Evolutionary conservation across 2,329 filamentous ascomycete species (phyloP), one percentile per base, ranked within the genome.

Genomic region (Lecanoromycetidae sp.): DNA sequence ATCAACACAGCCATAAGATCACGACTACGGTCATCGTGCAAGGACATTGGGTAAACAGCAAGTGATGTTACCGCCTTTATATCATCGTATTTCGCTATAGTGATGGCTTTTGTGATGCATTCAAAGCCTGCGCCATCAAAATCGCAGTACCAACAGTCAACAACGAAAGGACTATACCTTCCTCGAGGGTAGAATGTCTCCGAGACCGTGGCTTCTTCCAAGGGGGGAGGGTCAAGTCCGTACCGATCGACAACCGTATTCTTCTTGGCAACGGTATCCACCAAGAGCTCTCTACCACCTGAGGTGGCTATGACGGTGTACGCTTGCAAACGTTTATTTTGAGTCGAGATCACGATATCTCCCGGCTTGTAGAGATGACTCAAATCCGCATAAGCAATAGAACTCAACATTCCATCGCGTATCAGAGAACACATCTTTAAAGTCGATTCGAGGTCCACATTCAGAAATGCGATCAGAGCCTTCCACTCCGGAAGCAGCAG

Each of bases 361-460:
- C 60, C 59, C 0, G 57, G 58, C 15, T 53, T 54, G 44, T 59
- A 63, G 8, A 62, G 37, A 25, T 57, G 51, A 57, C 59, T 60
- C 0, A 62, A n/a, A 42, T 63, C 58, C 29, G 27, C 40, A 34
- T n/a, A 44, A 9, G 40, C 40, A 2, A 44, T 29, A 10, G 25
- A 22, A 10, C 33, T 33, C 5, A 34, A 22, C 6, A n/a, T 44
- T 8, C 15, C 25, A 20, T 44, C 17, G 19, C n/a, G 10, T 17
- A 44, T 20, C 12, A 20, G 20, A 6, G 34, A 37, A 37, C 34
- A 37, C 7, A 37, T 4, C 25, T 37, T 22, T 7, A 23, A 12
- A 22, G 20, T 37, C 15, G 34, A 13, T 37, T 22, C 9, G 19
- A 30, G 27, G 19, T 37, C 34, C 5, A 4, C 25, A n/a, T 37